Evolutionary conservation across 139 green algal genomes (phyloP).

Genomic region (Microglena sp.): DNA sequence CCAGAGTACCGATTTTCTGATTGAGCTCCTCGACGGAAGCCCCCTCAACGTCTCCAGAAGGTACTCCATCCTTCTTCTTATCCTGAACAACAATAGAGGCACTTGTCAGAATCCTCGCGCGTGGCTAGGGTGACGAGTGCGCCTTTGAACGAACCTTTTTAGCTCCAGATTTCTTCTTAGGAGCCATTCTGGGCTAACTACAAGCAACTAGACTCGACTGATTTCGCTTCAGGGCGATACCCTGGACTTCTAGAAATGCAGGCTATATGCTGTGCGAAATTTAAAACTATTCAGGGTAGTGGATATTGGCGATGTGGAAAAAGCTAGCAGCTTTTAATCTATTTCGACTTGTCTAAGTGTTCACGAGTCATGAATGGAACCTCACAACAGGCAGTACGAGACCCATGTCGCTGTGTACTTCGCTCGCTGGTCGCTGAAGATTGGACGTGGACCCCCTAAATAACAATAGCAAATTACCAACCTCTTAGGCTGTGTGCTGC

Average conservation of each 20-base stretch:
- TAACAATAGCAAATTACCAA: no score
- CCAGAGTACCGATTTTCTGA: conserved; percentile 61
- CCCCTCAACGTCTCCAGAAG: conserved; percentile 44
- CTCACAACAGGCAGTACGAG: no score
- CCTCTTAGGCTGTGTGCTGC: no score
- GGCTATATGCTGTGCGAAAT: no score
- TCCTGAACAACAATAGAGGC: conserved; percentile 23
- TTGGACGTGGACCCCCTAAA: no score
- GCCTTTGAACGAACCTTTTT: conserved; percentile 26
- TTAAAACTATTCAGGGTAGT: no score
- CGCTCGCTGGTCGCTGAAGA: no score
- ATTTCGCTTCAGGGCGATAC: not conserved
- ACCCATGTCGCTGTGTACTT: no score
- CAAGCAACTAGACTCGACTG: not conserved
- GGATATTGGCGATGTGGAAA: no score
- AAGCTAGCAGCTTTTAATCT: no score
- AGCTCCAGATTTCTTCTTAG: conserved; percentile 25
- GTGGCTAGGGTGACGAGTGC: not conserved
- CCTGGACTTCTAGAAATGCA: not conserved
- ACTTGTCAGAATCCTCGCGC: not conserved
- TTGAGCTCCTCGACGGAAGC: conserved; percentile 68
- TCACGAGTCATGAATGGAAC: no score
- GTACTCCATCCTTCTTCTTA: conserved; percentile 42
- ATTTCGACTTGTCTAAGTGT: no score
- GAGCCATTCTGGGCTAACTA: conserved; percentile 13